Percentiles rank a stretch among this genome's conserved stretches.
Conservation (phyloP, 2,329 filamentous ascomycete species). For the Cercospora berteroae region DNA sequence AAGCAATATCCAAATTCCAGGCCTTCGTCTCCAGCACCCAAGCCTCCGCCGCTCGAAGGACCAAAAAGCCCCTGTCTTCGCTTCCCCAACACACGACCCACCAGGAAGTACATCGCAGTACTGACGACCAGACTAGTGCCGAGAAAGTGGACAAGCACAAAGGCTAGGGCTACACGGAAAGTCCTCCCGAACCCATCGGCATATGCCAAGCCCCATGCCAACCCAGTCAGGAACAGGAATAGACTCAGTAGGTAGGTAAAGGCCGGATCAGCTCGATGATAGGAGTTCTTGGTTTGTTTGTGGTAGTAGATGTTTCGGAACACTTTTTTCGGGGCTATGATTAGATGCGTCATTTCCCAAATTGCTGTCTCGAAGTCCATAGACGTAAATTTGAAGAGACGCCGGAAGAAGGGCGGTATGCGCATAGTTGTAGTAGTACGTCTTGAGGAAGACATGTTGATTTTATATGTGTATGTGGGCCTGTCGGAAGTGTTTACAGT, state of each 20-base stretch:
- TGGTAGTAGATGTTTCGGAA: constrained; percentile 71
- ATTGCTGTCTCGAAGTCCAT: constrained; percentile 73
- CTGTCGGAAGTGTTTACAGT: neutral
- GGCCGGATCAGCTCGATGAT: constrained; percentile 67
- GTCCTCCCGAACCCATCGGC: constrained; percentile 46
- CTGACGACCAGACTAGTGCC: constrained; percentile 59
- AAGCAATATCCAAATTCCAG: constrained; percentile 71
- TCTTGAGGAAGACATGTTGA: constrained; percentile 30
- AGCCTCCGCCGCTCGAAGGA: constrained; percentile 42
- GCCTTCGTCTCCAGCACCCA: constrained; percentile 45
- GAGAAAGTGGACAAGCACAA: constrained; percentile 60
- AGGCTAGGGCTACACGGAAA: constrained; percentile 48
- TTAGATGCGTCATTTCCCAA: constrained; percentile 68
- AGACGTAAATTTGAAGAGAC: constrained; percentile 68
- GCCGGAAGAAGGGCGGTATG: constrained; percentile 66
- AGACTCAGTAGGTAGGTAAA: constrained; percentile 68
- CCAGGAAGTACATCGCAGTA: constrained; percentile 62
- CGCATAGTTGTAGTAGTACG: constrained; percentile 48
- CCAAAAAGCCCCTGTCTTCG: constrained; percentile 59
- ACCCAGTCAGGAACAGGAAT: constrained; percentile 55
- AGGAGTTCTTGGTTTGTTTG: constrained; percentile 65
- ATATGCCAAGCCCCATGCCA: constrained; percentile 61
- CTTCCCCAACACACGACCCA: constrained; percentile 60
- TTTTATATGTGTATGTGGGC: neutral
- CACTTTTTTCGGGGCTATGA: constrained; percentile 69